A percentile compares a stretch with the other conserved stretches of the same genome.
These are phyloP conservation scores for Monosporozyma servazzii DNA, from an alignment of 805 yeast genomes.

Conservation along the genomic window DNA sequence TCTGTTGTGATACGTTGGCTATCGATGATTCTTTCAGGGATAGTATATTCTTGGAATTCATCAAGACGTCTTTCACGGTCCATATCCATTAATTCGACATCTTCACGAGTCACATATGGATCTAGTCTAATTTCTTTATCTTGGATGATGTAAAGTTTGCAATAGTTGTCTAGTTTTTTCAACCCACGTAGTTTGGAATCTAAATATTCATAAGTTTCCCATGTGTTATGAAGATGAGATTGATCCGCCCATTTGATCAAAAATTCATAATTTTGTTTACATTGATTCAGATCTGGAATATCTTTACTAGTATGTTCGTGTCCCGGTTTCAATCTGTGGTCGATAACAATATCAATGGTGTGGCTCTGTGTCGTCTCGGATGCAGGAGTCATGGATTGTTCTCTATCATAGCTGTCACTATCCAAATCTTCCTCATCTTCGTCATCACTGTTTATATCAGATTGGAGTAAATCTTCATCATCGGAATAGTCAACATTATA, in stretches of 20 bases:
- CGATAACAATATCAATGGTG: conserved; percentile 21
- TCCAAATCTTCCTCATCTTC: conserved; percentile 21
- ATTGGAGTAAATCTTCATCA: conserved; percentile 35
- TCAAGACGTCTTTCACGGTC: conserved; percentile 81
- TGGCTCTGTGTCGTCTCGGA: conserved; percentile 29
- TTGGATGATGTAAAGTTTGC: conserved; percentile 60
- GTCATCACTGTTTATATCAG: conserved; percentile 24
- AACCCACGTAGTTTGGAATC: conserved; percentile 50
- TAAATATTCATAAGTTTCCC: conserved; percentile 63
- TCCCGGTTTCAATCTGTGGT: conserved; percentile 21
- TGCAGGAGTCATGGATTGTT: conserved; percentile 25
- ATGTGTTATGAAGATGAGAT: conserved; percentile 90
- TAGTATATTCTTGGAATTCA: conserved; percentile 71
- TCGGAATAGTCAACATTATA: conserved; percentile 63
- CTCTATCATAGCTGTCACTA: conserved; percentile 13
- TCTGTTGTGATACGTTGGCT: conserved; percentile 56
- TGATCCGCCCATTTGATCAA: conserved; percentile 78
- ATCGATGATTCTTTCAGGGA: conserved; percentile 84
- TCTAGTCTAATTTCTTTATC: conserved; percentile 75
- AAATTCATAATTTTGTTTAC: conserved; percentile 51
- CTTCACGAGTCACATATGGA: conserved; percentile 79
- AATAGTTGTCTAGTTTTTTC: conserved; percentile 83
- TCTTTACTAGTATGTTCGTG: conserved; percentile 22
- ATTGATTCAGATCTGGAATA: conserved; percentile 38
- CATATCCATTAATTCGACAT: conserved; percentile 85